A percentile compares a stretch with the other conserved stretches of the same genome.
Conservation (phyloP, 2,329 filamentous ascomycete genomes). For the Neophaeococcomyces mojaviensis region DNA sequence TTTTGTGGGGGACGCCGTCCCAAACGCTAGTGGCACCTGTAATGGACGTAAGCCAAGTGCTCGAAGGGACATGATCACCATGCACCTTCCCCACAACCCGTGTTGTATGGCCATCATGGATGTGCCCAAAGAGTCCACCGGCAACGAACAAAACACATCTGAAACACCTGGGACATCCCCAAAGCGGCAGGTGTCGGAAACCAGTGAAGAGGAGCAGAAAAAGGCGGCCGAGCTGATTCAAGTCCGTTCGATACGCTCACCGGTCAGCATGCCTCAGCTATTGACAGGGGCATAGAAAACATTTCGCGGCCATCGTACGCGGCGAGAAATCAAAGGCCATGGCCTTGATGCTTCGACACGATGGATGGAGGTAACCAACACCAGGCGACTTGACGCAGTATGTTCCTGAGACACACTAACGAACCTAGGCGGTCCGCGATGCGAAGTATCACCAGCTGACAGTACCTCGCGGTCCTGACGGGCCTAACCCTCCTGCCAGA, state of each 20-base stretch:
- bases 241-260: not conserved
- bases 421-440: constrained; percentile 48
- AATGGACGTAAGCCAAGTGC: too few relatives aligned
- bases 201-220: constrained; percentile 12
- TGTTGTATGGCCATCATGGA: not conserved
- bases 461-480: constrained; percentile 32
- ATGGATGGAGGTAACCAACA: constrained; percentile 57
- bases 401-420: constrained; percentile 33
- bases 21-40: too few relatives aligned
- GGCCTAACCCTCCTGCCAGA: constrained; percentile 40
- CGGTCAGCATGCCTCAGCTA: not conserved
- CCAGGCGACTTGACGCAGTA: not conserved
- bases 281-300: constrained; percentile 45
- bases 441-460: constrained; percentile 49
- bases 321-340: constrained; percentile 63
- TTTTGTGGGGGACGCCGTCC: too few relatives aligned
- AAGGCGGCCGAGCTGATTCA: constrained; percentile 13
- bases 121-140: not conserved
- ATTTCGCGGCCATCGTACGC: constrained; percentile 68
- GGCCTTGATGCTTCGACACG: constrained; percentile 61
- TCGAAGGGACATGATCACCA: not conserved
- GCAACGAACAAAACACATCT: not conserved
- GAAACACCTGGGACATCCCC: not conserved
- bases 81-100: not conserved
- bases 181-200: constrained; percentile 1